These are phyloP conservation scores for Colletotrichum chlorophyti DNA, from an alignment of 2,329 filamentous ascomycete genomes.

Conservation along the genomic window DNA sequence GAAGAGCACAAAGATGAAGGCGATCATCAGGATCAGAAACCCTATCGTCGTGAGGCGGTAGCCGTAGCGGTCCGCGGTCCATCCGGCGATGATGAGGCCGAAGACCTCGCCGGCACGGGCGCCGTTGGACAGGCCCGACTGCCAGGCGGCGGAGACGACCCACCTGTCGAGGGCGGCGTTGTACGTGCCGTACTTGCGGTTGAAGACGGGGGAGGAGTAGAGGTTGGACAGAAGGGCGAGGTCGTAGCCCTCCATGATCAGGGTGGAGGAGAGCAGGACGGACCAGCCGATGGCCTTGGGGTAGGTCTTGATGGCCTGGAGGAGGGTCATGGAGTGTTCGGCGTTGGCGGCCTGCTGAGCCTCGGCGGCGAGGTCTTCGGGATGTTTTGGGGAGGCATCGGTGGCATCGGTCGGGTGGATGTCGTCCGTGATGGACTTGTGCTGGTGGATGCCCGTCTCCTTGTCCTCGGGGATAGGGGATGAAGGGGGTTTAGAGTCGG, in stretches of 20 bases:
- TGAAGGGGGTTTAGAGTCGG: constrained; percentile 25
- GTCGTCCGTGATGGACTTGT: constrained; percentile 32
- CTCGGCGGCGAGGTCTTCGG: constrained; percentile 40
- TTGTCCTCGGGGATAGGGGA: constrained; percentile 27
- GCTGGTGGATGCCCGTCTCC: constrained; percentile 33
- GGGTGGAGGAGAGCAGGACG: constrained; percentile 49
- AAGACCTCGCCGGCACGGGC: constrained; percentile 61
- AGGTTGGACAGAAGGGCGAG: constrained; percentile 56
- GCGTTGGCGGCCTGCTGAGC: constrained; percentile 48
- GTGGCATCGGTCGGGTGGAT: neutral
- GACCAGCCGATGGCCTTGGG: constrained; percentile 57
- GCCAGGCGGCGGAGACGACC: constrained; percentile 61
- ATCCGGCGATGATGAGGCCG: constrained; percentile 61
- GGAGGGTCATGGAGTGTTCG: constrained; percentile 49
- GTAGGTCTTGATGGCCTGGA: constrained; percentile 48
- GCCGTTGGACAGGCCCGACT: constrained; percentile 61
- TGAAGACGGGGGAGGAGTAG: constrained; percentile 54
- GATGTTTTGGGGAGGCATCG: constrained; percentile 1
- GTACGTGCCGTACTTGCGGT: constrained; percentile 51
- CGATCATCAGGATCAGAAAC: constrained; percentile 51
- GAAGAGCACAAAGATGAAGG: constrained; percentile 60
- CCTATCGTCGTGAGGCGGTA: constrained; percentile 58
- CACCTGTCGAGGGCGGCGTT: constrained; percentile 44
- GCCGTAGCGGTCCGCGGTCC: constrained; percentile 55
- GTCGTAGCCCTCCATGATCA: constrained; percentile 61